Evolutionary conservation across 805 yeast species (phyloP).

Genomic region (Yarrowia porcina): DNA sequence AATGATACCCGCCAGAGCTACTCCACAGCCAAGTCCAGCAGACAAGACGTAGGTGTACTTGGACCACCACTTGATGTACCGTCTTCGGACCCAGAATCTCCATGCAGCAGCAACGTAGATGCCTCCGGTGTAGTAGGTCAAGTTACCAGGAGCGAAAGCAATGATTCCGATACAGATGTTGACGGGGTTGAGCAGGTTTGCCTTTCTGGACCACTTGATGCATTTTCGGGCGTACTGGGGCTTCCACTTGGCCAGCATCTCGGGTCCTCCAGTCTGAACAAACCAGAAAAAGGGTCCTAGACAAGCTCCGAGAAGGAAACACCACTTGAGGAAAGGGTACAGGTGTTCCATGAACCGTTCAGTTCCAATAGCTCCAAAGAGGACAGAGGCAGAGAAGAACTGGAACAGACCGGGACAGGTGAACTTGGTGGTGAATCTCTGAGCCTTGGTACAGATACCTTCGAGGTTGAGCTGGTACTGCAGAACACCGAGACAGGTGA

Average conservation of each 20-base stretch:
- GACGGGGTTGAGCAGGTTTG: constrained; percentile 30
- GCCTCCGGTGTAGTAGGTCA: constrained; percentile 45
- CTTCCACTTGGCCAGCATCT: neutral
- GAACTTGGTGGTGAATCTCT: constrained; percentile 34
- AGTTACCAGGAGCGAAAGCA: constrained; percentile 29
- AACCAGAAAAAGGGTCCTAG: constrained; percentile 28
- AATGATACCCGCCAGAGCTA: constrained; percentile 47
- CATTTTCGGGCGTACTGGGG: neutral
- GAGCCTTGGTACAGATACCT: constrained; percentile 34
- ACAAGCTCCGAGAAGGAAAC: constrained; percentile 33
- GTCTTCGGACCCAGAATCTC: constrained; percentile 45
- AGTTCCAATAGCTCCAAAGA: constrained; percentile 50
- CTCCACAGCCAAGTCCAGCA: constrained; percentile 49
- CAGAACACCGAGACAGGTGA: constrained; percentile 36
- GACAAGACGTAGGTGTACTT: constrained; percentile 50
- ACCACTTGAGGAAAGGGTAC: constrained; percentile 31
- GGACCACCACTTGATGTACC: constrained; percentile 51
- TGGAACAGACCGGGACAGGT: constrained; percentile 42
- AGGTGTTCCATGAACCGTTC: constrained; percentile 42
- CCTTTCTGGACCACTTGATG: neutral
- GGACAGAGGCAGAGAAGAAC: constrained; percentile 49
- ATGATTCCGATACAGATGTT: neutral
- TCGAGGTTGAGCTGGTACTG: constrained; percentile 38
- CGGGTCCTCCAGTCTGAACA: constrained; percentile 28
- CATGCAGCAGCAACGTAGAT: constrained; percentile 41